These are phyloP conservation scores for Backusella parvicylindrica DNA, from an alignment of 192 early-diverging fungal species.

Conservation along the genomic window DNA sequence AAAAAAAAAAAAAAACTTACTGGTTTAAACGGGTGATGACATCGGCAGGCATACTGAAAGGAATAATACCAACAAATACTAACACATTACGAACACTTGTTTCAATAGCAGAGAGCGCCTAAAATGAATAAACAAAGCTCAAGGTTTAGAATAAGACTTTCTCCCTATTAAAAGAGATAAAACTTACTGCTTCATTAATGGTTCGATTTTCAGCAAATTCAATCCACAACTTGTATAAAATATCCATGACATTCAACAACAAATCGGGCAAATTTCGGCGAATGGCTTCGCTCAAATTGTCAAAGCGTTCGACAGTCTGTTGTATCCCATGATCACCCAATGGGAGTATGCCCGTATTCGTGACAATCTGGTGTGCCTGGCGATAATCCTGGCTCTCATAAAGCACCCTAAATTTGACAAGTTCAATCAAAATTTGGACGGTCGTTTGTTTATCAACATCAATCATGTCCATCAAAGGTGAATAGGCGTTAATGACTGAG, in stretches of 20 bases:
- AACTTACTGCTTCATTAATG: neutral
- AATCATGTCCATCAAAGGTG: neutral
- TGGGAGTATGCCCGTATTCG: conserved; percentile 62
- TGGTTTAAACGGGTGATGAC: conserved; percentile 75
- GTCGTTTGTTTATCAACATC: neutral
- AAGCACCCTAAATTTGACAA: conserved; percentile 52
- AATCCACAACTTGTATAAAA: conserved; percentile 48
- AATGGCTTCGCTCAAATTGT: conserved; percentile 61
- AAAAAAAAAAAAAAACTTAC: neutral
- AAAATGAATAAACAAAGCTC: neutral
- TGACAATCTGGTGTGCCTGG: conserved; percentile 58
- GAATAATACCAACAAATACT: conserved; percentile 81
- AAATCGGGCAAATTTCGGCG: conserved; percentile 74
- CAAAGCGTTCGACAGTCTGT: conserved; percentile 65
- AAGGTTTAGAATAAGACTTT: neutral
- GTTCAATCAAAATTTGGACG: neutral
- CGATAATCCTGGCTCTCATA: conserved; percentile 56
- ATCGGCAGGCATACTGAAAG: conserved; percentile 83
- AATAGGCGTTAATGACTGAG: neutral
- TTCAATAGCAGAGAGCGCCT: conserved; percentile 6
- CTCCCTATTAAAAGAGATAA: neutral
- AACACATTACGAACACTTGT: conserved; percentile 58
- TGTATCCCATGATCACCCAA: conserved; percentile 56
- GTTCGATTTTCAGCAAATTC: neutral
- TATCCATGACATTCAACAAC: conserved; percentile 70